Conservation (phyloP, 164 flowering plant species). For the Vitis rotundifolia region DNA sequence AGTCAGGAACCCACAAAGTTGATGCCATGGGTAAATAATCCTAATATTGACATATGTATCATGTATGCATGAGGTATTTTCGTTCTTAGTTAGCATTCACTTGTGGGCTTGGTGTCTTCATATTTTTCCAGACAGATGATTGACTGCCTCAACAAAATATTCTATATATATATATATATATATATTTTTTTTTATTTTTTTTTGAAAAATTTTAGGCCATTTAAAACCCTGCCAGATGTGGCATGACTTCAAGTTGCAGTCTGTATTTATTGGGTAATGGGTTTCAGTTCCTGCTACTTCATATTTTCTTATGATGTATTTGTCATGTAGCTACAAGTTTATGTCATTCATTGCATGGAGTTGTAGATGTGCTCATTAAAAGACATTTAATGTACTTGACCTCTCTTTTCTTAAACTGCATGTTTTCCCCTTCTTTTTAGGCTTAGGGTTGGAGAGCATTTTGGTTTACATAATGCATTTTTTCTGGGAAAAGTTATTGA, state of each 20-base stretch:
- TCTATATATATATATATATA: neutral
- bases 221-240: neutral
- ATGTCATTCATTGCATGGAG: neutral
- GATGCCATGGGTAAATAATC: slow-evolving; percentile 61
- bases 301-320: neutral
- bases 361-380: neutral
- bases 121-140: too few relatives aligned
- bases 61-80: neutral
- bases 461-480: too few relatives aligned
- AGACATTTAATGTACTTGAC: neutral
- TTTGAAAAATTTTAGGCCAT: neutral
- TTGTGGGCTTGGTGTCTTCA: too few relatives aligned
- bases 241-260: neutral
- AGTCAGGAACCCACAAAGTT: slow-evolving; percentile 58
- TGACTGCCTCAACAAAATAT: neutral
- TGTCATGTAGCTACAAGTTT: neutral
- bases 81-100: neutral
- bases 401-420: neutral
- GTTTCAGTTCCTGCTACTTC: neutral
- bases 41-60: slow-evolving; percentile 1
- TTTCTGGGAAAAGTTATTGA: neutral
- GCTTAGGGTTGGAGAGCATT: neutral
- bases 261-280: neutral
- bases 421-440: too few relatives aligned
- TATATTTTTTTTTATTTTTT: neutral